Conservation (phyloP, 148 eudicot species). For the Chenopodium formosanum region DNA sequence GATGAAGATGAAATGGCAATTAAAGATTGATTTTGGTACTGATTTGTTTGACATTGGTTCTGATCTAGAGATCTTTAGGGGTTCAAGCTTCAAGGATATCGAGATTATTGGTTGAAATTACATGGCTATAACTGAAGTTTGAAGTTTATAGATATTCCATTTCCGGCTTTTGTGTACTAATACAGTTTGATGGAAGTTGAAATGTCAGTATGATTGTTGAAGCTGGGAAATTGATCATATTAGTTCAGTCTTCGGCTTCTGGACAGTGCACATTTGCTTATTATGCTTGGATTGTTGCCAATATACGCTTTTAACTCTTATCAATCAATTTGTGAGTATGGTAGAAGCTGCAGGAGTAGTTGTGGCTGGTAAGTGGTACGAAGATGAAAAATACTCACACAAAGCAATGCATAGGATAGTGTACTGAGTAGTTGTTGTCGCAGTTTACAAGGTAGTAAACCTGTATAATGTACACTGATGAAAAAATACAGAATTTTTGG, state of each 20-base stretch:
- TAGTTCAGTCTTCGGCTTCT: background rate
- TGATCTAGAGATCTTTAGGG: background rate
- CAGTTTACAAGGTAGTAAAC: background rate
- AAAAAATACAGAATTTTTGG: background rate
- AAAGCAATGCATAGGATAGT: background rate
- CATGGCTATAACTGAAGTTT: too few relatives aligned
- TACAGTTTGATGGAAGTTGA: background rate
- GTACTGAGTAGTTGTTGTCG: background rate
- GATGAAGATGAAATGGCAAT: constrained; percentile 21
- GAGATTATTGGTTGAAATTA: background rate
- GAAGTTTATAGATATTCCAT: background rate
- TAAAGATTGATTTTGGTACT: background rate
- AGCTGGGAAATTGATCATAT: background rate
- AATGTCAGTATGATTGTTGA: background rate
- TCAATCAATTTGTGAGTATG: too few relatives aligned
- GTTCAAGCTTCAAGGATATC: too few relatives aligned
- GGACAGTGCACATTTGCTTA: background rate
- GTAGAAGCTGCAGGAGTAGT: too few relatives aligned
- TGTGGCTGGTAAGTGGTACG: background rate
- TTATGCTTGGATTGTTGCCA: background rate
- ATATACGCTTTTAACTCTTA: background rate
- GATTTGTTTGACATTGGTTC: background rate
- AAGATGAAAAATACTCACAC: background rate
- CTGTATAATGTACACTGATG: background rate
- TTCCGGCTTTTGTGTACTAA: background rate